Conservation (phyloP, 192 early-diverging fungal species). For the Allomyces macrogynus region DNA sequence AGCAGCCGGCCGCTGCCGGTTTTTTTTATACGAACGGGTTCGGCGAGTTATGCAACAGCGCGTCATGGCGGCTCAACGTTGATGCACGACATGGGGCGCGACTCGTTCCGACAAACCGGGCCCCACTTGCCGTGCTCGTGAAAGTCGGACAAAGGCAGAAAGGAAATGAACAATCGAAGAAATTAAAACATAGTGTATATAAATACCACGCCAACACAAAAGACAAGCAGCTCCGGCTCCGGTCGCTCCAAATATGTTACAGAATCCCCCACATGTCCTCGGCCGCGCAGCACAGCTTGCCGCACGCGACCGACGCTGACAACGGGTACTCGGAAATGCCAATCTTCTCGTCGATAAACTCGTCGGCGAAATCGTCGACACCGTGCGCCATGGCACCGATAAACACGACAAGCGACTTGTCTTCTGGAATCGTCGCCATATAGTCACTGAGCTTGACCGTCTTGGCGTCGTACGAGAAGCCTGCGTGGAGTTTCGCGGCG, state of each 20-base stretch:
- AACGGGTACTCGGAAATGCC: constrained; percentile 91
- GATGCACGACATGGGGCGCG: too few species aligned
- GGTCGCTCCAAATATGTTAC: constrained; percentile 13
- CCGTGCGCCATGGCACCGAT: constrained; percentile 97
- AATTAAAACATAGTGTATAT: too few species aligned
- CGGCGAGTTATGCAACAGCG: too few species aligned
- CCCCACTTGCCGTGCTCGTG: too few species aligned
- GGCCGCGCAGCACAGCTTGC: constrained; percentile 72
- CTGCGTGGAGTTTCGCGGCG: constrained; percentile 10
- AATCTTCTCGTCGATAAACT: constrained; percentile 92
- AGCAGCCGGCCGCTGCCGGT: too few species aligned
- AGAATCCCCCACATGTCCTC: constrained; percentile 81
- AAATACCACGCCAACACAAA: too few species aligned
- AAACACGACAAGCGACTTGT: constrained; percentile 70
- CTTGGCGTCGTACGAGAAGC: constrained; percentile 71
- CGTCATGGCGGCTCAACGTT: too few species aligned
- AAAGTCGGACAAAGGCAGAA: too few species aligned
- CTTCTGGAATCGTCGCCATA: constrained; percentile 51
- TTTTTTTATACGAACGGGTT: too few species aligned
- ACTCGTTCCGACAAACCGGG: too few species aligned
- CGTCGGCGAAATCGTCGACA: constrained; percentile 64
- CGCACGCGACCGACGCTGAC: constrained; percentile 90
- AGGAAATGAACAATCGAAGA: too few species aligned
- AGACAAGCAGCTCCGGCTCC: too few species aligned
- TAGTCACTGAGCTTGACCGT: constrained; percentile 66